Evolutionary conservation across 2,329 filamentous ascomycete genomes (phyloP), one percentile per base, ranked within the genome.

Genomic region (Aspergillus sojae): DNA sequence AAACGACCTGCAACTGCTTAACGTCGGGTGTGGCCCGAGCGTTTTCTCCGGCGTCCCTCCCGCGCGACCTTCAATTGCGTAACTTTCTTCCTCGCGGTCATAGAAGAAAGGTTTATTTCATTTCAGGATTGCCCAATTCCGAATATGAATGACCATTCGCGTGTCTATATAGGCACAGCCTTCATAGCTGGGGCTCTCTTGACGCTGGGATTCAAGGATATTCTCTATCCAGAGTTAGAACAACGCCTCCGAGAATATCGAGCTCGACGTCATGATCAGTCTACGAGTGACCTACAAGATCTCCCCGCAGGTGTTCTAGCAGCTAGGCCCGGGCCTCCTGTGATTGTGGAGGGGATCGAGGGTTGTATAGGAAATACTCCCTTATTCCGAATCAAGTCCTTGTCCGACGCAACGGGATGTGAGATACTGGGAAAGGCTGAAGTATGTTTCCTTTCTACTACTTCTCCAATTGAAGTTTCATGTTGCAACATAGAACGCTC

Each of bases 351-450:
- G 61, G 95, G 95, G 21, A 91, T 99, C 64, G 93, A 96, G 77
- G 92, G 90, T 53, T 92, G 91, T 74, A 98, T 99, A 74, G 95
- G 95, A 62, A 91, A 96, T 78, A 99, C 95, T 16, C 94, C 94
- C 1, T 85, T 99, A 30, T 87, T 99, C 71, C 88, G 88, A 67
- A 93, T 99, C 75, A 91, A 89, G 69, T 94, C 91, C 43, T 85
- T 99, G 28, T 96, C 92, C 4, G 88, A 91, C 54, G 92, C 89
- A 21, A 97, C 95, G 4, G 93, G 93, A 23, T 93, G 95, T 73
- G 89, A 89, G 46, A 96, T 99, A 72, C 83, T 98, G 41, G 95
- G 90, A 68, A 99, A 99, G 80, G 93, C 93, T 56, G 95, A 99
- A 77, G 85, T 86, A 77, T 62, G 70, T 62, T n/a, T 34, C 19